Base-by-base conservation (phyloP, 306 rosid species). In the Spatholobus suberectus region DNA sequence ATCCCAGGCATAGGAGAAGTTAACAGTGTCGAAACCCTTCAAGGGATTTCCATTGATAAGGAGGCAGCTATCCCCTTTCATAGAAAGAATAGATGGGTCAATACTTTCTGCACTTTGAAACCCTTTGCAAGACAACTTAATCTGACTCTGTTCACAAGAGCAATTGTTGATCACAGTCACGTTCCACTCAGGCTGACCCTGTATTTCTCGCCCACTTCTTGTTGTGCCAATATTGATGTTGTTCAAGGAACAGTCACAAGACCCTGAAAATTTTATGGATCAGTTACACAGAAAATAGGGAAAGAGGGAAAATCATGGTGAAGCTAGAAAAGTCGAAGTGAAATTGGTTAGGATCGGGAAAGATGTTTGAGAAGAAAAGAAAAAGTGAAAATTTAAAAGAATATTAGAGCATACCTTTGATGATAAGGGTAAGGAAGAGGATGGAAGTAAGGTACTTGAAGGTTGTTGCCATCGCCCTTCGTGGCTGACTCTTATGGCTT, bases 1-100 rank as follows among this genome's bases (percentile, higher is more conserved):
- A 37, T 92, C 86, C 94, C 92, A 86, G 35, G 90, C 96, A 75
- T 92, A 90, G 40, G 90, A 83, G 80, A 90, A 92, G 0, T 9
- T 15, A 3, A 90, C 90, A 15, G 85, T 49, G 6, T 69, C 27
- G 2, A 23, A 71, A 27, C 65, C 44, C 1, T 13, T 37, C 69
- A 91, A 15, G 14, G 76, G 3, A 21, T 38, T 55, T 1, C 96
- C 96, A 8, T 81, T 72, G 71, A 73, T 59, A 38, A 88, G 90
- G 32, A 82, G 77, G 58, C 96, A 91, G 11, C 2, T 54, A 69
- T 88, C 89, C 4, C 80, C 85, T 44, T 66, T 6, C 69, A 61
- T 46, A 3, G 67, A 68, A 1, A 90, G 49, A 24, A 78, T 73
- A 5, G 82, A 66, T 9, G 94, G 88, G 17, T 81, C 73, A 34